Evolutionary conservation across 2,329 filamentous ascomycete species (phyloP).

Genomic region (Cercospora sesami): DNA sequence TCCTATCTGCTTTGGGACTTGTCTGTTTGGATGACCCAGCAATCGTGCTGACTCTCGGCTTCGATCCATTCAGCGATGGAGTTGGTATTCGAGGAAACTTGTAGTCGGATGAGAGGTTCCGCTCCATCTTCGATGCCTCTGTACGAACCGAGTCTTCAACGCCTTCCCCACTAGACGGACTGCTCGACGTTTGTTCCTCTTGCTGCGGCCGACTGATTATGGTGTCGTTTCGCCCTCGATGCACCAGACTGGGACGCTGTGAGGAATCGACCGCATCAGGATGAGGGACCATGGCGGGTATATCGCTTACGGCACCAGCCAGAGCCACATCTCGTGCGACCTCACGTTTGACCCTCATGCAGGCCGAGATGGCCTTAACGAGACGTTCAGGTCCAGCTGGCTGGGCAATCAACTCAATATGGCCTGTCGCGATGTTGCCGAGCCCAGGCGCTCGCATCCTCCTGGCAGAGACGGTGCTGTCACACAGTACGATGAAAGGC

Average conservation of each 20-base stretch:
- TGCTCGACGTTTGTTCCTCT: conserved; percentile 7
- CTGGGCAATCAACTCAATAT: conserved; percentile 32
- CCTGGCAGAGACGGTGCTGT: conserved; percentile 30
- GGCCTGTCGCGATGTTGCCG: conserved; percentile 23
- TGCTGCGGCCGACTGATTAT: conserved; percentile 6
- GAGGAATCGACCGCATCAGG: background rate
- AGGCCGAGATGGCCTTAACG: conserved; percentile 27
- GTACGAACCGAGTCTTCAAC: background rate
- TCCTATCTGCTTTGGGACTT: conserved; percentile 9
- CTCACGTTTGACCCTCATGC: conserved; percentile 20
- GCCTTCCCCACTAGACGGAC: conserved; percentile 1
- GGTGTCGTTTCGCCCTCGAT: conserved; percentile 16
- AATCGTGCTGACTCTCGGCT: conserved; percentile 13
- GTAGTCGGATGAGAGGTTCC: conserved; percentile 23
- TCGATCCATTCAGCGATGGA: conserved; percentile 25
- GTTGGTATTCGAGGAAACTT: conserved; percentile 27
- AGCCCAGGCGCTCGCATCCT: conserved; percentile 26
- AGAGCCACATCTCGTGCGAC: conserved; percentile 10
- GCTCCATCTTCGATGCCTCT: conserved; percentile 16
- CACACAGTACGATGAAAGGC: conserved; percentile 32
- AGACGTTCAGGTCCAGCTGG: conserved; percentile 31
- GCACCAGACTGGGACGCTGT: conserved; percentile 6
- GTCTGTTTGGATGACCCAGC: conserved; percentile 14
- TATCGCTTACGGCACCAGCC: conserved; percentile 19
- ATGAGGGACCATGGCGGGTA: conserved; percentile 19